Evolutionary conservation across 192 early-diverging fungal species (phyloP), one percentile per base, ranked within the genome.

Genomic region (Chytriomyces confervae): DNA sequence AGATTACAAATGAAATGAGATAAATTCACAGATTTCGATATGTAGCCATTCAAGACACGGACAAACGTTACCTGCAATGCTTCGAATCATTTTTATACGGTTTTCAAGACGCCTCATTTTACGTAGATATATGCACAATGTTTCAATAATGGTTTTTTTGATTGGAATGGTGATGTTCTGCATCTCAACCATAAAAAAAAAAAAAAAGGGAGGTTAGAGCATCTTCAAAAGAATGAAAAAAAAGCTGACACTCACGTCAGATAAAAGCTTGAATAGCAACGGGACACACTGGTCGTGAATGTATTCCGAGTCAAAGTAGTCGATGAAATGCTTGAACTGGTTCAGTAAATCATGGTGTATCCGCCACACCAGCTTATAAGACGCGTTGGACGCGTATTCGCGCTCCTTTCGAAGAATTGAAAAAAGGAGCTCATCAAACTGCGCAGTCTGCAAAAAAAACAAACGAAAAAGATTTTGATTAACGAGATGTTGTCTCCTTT

Each of bases 271-370:
- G 69, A 88, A 79, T 18, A 88, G 60, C 0, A 84, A 50, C 29
- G 86, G 84, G 1, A 87, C 78, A 64, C 82, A 85, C 43, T 88
- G 83, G n/a, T 82, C 85, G 36, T 71, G 70, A 16, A 88, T 44
- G 47, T 70, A 77, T 27, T 88, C 84, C 62, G 82, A 67, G 48
- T 82, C 86, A 79, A 88, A 84, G 57, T 81, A 78, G 43, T 86
- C 83, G 13, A 84, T 70, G 44, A 88, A 86, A 43, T 53, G 23
- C 43, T 57, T 50, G 77, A 88, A 88, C 65, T 85, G 78, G 3
- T 76, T 61, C 6, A 88, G 49, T 3, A 88, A 72, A 24, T 51
- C 75, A 48, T 79, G 71, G 65, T 86, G 87, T 13, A 77, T 47
- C 60, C 87, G 65, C 87, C 87, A 88, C 27, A 65, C 62, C 61